These are phyloP conservation scores for Penicillium soppii DNA, from an alignment of 495 filamentous ascomycete genomes.

Conservation along the genomic window DNA sequence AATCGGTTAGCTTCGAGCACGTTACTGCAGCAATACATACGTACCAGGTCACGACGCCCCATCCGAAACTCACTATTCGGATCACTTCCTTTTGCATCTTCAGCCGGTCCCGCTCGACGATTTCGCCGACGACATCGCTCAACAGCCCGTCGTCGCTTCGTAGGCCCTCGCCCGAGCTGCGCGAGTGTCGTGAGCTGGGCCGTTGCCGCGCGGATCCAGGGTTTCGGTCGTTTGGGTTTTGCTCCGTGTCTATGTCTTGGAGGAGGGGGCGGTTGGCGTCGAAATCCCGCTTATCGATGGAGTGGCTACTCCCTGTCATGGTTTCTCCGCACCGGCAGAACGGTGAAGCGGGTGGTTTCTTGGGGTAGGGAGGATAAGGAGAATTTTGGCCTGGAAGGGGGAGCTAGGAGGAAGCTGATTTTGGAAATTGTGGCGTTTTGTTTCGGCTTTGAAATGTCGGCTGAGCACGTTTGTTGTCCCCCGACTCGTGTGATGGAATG, in stretches of 20 bases:
- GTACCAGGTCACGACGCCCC: slow-evolving; percentile 61
- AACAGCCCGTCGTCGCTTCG: slow-evolving; percentile 56
- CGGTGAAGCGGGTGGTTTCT: neutral
- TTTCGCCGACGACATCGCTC: slow-evolving; percentile 59
- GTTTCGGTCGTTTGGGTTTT: slow-evolving; percentile 11
- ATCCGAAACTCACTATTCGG: slow-evolving; percentile 56
- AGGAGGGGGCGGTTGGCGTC: slow-evolving; percentile 50
- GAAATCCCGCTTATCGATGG: slow-evolving; percentile 62
- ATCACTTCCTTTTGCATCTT: slow-evolving; percentile 51
- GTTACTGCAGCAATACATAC: neutral
- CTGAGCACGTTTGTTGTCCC: neutral
- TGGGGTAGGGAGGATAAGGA: neutral
- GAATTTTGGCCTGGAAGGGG: neutral
- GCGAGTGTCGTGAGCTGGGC: slow-evolving; percentile 22
- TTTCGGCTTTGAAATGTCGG: neutral
- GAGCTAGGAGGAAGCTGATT: neutral
- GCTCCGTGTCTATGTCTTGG: slow-evolving; percentile 31
- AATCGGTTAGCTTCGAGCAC: slow-evolving; percentile 7
- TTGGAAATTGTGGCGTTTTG: neutral
- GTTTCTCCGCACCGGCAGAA: slow-evolving; percentile 5
- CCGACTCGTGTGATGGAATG: slow-evolving; percentile 6
- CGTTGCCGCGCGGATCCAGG: slow-evolving; percentile 13
- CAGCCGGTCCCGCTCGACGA: slow-evolving; percentile 55
- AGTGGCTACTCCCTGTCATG: slow-evolving; percentile 30
- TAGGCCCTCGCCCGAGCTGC: slow-evolving; percentile 6